Evolutionary conservation across 176 grass and related monocot species (phyloP).

Genomic region (Oryza officinalis): DNA sequence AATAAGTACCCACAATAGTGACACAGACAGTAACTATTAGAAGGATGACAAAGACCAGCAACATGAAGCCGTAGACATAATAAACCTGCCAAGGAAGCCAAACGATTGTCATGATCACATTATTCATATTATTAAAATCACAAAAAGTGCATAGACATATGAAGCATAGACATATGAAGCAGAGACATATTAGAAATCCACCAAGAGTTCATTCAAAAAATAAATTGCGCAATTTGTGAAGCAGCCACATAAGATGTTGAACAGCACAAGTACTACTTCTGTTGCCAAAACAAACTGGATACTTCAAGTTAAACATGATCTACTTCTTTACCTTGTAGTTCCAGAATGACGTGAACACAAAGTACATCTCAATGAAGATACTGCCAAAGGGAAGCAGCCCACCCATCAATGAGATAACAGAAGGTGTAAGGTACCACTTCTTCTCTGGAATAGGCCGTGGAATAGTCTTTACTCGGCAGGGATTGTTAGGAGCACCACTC

Average conservation of each 20-base stretch:
- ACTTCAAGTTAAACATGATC: neutral
- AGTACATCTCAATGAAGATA: slow-evolving; percentile 99
- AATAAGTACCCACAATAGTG: slow-evolving; percentile 86
- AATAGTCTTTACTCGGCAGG: slow-evolving; percentile 98
- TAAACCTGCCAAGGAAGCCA: slow-evolving; percentile 60
- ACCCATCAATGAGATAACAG: slow-evolving; percentile 89
- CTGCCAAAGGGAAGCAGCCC: slow-evolving; percentile 96
- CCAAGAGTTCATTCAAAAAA: neutral
- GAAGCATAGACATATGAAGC: slow-evolving; percentile 15
- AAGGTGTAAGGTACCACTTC: slow-evolving; percentile 97
- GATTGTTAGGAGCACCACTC: slow-evolving; percentile 98
- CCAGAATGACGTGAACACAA: slow-evolving; percentile 99
- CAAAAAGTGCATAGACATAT: neutral
- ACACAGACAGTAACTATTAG: slow-evolving; percentile 79
- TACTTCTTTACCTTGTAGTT: slow-evolving; percentile 89
- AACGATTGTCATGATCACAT: slow-evolving; percentile 13
- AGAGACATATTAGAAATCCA: neutral
- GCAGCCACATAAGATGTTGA: neutral
- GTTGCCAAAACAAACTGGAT: neutral
- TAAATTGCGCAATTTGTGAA: neutral
- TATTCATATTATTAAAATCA: slow-evolving; percentile 3
- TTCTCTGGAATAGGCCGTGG: slow-evolving; percentile 90
- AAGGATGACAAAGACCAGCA: slow-evolving; percentile 83
- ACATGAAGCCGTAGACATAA: slow-evolving; percentile 89
- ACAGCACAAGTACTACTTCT: neutral